These are phyloP conservation scores for Begonia fuchsioides DNA, from an alignment of 306 rosid species.

Conservation along the genomic window DNA sequence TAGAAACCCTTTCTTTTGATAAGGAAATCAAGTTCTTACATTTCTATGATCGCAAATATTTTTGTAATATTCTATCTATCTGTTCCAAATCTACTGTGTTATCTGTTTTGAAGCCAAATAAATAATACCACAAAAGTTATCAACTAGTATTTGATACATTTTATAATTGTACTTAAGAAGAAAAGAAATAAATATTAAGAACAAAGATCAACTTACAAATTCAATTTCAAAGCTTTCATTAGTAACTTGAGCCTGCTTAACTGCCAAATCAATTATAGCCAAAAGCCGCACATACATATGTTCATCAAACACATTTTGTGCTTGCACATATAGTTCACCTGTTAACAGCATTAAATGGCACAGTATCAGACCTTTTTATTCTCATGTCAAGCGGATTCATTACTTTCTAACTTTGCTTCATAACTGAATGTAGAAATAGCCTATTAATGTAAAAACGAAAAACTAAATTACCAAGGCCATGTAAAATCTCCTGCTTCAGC, in stretches of 20 bases:
- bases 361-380: neutral
- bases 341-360: slow-evolving; percentile 9
- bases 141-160: too few species aligned
- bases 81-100: too few species aligned
- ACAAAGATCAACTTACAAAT: slow-evolving; percentile 49
- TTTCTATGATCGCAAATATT: too few species aligned
- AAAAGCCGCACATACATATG: slow-evolving; percentile 52
- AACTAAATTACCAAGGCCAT: slow-evolving; percentile 71
- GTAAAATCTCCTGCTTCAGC: slow-evolving; percentile 91
- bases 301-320: slow-evolving; percentile 61
- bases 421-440: too few species aligned
- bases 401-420: too few species aligned
- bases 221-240: slow-evolving; percentile 65
- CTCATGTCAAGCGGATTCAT: too few species aligned
- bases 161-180: neutral
- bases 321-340: slow-evolving; percentile 90
- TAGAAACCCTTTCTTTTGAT: too few species aligned
- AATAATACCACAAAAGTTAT: too few species aligned
- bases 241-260: slow-evolving; percentile 51
- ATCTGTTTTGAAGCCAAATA: too few species aligned
- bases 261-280: slow-evolving; percentile 46
- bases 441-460: slow-evolving; percentile 7
- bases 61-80: too few species aligned
- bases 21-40: too few species aligned
- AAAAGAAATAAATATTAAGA: neutral